A percentile compares a stretch with the other conserved stretches of the same genome.
Conservation (phyloP, 2,329 filamentous ascomycete genomes). For the Cercospora zeae-maydis region DNA sequence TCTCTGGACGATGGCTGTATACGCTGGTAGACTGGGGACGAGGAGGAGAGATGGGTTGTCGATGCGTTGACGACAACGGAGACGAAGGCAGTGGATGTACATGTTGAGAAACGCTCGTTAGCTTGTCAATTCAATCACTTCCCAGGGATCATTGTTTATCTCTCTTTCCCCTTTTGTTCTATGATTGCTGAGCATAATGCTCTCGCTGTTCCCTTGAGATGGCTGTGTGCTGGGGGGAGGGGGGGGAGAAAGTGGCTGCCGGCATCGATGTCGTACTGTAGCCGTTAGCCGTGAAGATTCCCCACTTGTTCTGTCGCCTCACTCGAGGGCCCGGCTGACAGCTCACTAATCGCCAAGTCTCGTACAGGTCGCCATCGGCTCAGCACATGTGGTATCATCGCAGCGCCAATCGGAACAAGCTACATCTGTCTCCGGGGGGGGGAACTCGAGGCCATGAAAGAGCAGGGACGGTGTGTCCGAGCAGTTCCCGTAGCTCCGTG, state of each 20-base stretch:
- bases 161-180: not conserved
- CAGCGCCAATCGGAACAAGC: not conserved
- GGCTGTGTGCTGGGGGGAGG: not conserved
- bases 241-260: no score
- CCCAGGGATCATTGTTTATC: conserved; percentile 5
- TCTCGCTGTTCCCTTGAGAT: not conserved
- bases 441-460: not conserved
- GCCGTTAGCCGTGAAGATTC: not conserved
- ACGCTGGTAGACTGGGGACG: conserved; percentile 4
- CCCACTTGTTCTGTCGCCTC: not conserved
- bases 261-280: not conserved
- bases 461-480: not conserved
- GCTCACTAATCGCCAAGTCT: not conserved
- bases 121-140: conserved; percentile 19
- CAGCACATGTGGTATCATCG: not conserved
- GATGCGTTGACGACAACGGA: conserved; percentile 6
- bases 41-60: conserved; percentile 4
- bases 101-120: conserved; percentile 20
- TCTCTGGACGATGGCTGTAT: conserved; percentile 18
- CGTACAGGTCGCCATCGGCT: not conserved
- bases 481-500: not conserved
- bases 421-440: not conserved
- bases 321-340: not conserved
- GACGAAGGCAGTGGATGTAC: conserved; percentile 9
- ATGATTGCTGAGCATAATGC: not conserved